These are phyloP conservation scores for Corymbia calophylla DNA, from an alignment of 441 rosid species.

Conservation along the genomic window DNA sequence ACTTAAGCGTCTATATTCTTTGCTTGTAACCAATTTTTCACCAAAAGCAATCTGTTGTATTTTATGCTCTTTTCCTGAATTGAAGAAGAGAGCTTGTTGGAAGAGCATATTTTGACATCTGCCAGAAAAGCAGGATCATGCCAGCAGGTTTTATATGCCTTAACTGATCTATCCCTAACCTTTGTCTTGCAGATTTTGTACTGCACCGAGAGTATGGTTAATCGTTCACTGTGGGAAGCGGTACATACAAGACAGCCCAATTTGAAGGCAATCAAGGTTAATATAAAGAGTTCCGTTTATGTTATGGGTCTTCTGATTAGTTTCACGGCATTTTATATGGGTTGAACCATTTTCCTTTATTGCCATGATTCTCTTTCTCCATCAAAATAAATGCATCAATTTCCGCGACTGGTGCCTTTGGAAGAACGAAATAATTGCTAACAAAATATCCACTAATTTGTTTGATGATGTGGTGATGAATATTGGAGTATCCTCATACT, in stretches of 20 bases:
- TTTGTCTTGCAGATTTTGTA: slow-evolving; percentile 36
- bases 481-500: background rate
- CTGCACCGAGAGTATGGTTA: slow-evolving; percentile 74
- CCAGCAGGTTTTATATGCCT: background rate
- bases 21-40: background rate
- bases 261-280: slow-evolving; percentile 49
- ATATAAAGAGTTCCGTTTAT: background rate
- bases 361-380: background rate
- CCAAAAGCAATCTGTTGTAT: background rate
- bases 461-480: background rate
- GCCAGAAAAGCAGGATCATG: background rate
- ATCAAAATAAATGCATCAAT: background rate
- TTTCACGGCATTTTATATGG: background rate
- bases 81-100: background rate
- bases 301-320: background rate
- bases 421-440: background rate
- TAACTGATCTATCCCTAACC: background rate
- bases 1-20: background rate
- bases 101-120: background rate
- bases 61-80: background rate
- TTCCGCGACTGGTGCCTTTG: background rate
- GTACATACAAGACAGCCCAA: slow-evolving; percentile 64
- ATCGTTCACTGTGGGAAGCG: slow-evolving; percentile 68
- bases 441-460: background rate
- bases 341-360: background rate